Evolutionary conservation across 257 asterid genomes (phyloP).

Genomic region (Nyctanthes arbortristis): DNA sequence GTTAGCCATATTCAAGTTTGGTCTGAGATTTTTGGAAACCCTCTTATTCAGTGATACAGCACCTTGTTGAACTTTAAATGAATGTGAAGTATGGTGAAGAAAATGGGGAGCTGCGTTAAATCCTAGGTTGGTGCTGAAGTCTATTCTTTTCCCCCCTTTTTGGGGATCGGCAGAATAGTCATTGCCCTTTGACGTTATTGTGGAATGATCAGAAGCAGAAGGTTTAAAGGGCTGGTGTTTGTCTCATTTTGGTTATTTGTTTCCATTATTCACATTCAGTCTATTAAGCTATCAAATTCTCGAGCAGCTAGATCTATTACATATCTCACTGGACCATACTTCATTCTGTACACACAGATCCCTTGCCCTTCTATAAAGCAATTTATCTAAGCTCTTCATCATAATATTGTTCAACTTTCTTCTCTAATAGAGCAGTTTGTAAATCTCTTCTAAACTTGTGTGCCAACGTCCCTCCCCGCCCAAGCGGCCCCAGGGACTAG

Average conservation of each 20-base stretch:
- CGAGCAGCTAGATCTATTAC: neutral
- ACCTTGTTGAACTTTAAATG: neutral
- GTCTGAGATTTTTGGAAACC: slow-evolving; percentile 3
- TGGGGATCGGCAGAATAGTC: neutral
- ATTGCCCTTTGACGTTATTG: neutral
- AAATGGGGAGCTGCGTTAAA: neutral
- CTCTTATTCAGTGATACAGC: neutral
- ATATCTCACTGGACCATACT: neutral
- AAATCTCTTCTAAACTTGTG: neutral
- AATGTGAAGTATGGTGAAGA: neutral
- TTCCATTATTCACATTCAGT: neutral
- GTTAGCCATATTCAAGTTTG: neutral
- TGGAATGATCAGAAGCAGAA: neutral
- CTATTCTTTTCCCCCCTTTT: neutral
- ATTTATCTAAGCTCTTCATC: neutral
- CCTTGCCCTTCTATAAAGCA: neutral
- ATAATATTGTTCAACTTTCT: neutral
- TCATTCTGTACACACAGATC: neutral
- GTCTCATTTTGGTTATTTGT: neutral
- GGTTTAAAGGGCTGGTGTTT: slow-evolving; percentile 2
- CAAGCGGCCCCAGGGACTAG: too few relatives aligned
- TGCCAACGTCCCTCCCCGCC: too few relatives aligned
- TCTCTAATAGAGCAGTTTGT: neutral
- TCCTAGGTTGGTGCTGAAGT: neutral
- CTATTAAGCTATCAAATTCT: neutral